These are phyloP conservation scores for Harringtonia aguacate DNA, from an alignment of 2,329 filamentous ascomycete genomes.

Conservation along the genomic window DNA sequence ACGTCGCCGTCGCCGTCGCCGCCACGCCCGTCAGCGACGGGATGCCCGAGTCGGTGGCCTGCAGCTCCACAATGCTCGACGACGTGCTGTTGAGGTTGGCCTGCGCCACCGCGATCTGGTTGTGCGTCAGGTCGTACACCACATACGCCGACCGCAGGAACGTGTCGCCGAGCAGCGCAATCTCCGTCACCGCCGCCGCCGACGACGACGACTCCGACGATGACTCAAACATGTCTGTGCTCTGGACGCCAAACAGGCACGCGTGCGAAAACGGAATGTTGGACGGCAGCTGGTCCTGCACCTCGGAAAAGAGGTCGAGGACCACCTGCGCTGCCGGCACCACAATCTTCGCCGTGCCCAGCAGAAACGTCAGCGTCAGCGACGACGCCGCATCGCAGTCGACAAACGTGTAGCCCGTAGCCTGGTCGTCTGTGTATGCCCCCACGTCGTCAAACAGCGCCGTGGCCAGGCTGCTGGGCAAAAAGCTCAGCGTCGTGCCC, in stretches of 20 bases:
- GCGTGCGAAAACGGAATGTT: slow-evolving; percentile 26
- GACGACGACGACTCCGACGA: background rate
- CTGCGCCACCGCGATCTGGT: slow-evolving; percentile 41
- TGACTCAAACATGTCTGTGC: slow-evolving; percentile 24
- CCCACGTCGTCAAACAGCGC: slow-evolving; percentile 25
- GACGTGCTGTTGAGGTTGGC: slow-evolving; percentile 36
- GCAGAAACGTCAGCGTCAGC: slow-evolving; percentile 23
- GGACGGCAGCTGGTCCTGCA: slow-evolving; percentile 13
- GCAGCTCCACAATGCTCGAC: slow-evolving; percentile 35
- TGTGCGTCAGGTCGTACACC: slow-evolving; percentile 41
- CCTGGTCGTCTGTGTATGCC: slow-evolving; percentile 24
- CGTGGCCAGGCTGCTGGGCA: slow-evolving; percentile 39
- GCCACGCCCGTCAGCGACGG: slow-evolving; percentile 32
- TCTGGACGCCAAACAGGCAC: slow-evolving; percentile 47
- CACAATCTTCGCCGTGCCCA: slow-evolving; percentile 15
- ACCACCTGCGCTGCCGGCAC: slow-evolving; percentile 27
- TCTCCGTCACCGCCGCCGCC: slow-evolving; percentile 1
- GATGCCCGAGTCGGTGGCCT: slow-evolving; percentile 24
- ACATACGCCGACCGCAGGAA: slow-evolving; percentile 40
- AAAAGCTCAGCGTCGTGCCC: slow-evolving; percentile 53
- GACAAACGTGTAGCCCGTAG: slow-evolving; percentile 27
- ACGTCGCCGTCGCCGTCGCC: slow-evolving; percentile 6
- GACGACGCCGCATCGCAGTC: slow-evolving; percentile 21
- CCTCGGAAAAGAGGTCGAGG: slow-evolving; percentile 22
- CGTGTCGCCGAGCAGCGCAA: slow-evolving; percentile 32